These are phyloP conservation scores for Coemansia sp. DNA, from an alignment of 371 early-diverging fungal genomes.

Conservation along the genomic window DNA sequence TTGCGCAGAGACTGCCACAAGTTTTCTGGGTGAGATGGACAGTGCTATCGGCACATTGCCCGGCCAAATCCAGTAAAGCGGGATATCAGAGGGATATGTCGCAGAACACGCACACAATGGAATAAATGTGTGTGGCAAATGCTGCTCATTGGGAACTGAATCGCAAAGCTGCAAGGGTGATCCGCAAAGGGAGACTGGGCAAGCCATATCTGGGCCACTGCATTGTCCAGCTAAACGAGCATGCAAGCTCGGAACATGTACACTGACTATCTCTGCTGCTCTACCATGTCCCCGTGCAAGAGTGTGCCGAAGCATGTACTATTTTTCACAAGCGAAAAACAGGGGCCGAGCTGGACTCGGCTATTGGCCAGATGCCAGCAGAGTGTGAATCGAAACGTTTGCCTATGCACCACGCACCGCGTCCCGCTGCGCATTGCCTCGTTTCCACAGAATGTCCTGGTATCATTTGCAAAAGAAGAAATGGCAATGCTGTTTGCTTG, in stretches of 20 bases:
- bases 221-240: neutral
- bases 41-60: no score
- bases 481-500: no score
- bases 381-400: neutral
- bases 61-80: neutral
- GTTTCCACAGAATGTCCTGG: neutral
- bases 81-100: neutral
- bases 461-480: constrained; percentile 1
- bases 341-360: neutral
- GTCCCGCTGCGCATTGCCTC: constrained; percentile 4
- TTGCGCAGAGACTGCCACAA: no score
- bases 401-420: constrained; percentile 6
- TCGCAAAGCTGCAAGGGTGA: neutral
- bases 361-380: neutral
- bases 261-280: neutral
- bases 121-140: neutral
- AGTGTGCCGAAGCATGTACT: no score
- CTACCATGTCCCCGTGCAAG: no score
- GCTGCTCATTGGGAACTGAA: neutral
- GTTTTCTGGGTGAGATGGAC: no score
- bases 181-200: neutral
- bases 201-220: neutral
- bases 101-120: neutral
- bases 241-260: neutral
- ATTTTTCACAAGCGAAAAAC: neutral